Base-by-base conservation (phyloP, 257 asterid genomes). In the Cordia subcordata region DNA sequence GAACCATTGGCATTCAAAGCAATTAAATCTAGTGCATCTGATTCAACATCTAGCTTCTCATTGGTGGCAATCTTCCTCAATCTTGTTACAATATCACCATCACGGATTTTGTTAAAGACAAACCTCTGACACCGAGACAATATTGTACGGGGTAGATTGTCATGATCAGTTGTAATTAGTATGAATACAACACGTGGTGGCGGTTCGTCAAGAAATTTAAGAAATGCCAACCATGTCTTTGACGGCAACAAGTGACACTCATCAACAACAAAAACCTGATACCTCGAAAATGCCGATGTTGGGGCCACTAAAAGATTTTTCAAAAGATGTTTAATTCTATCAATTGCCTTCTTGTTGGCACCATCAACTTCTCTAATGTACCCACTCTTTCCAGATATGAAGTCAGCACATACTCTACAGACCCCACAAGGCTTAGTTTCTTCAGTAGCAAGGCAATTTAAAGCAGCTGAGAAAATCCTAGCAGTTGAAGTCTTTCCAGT, bases 1-100 rank as follows among this genome's bases (percentile, higher is more conserved):
- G 99, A 93, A 57, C 99, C 99, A 80, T 93, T 93, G 8, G 97
- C 96, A 76, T 90, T 93, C 19, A 76, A 63, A 49, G 96, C 95
- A 68, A 93, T 90, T 75, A 93, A 64, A 65, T 93, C 95, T 15
- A 93, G 53, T 13, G 99, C 97, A 68, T 93, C 94, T 13, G 75
- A 21, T 42, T 89, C 99, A 40, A 83, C 87, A 58, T 90, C 96
- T 64, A 87, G 65, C 40, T 75, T 81, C 73, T 87, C 97, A 8
- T 82, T 87, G 13, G 60, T 18, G 23, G 77, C 82, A 44, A 93
- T 85, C 83, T 83, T 89, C 82, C 72, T 79, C 62, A 93, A 74
- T 58, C 96, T 80, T 19, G 75, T 73, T 64, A 87, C 81, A 53
- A 93, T 82, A 35, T 87, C 99, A 4, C 75, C 74, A 60, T 73